Evolutionary conservation across 768 basidiomycete genomes (phyloP), one percentile per base, ranked within the genome.

Genomic region (Mycena rebaudengoi): DNA sequence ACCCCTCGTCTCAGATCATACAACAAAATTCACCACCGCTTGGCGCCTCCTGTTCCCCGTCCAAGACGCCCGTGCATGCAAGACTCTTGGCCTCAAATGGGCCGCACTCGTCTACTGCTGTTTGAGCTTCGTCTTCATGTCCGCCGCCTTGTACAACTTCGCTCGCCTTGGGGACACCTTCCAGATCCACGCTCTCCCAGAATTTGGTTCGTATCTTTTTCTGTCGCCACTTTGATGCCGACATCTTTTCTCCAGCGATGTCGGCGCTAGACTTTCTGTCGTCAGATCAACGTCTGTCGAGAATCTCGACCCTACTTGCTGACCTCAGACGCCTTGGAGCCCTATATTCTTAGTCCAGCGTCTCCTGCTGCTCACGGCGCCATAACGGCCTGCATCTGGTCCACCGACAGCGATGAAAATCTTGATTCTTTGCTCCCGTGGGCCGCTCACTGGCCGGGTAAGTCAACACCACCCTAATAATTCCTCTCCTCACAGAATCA

Each of bases 341-440:
- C 80, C 10, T 82, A 78, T 51, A 64, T 80, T 14, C 60, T 81
- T 20, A 73, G 66, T 64, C 70, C 68, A 7, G 45, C 62, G 32
- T 53, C 56, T 46, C 53, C 46, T 23, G 8, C 40, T 7, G 66
- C n/a, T n/a, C n/a, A 69, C 41, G 63, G 57, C 30, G 59, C 52
- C 32, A 70, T 83, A 20, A 80, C 85, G 0, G 86, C 85, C 35
- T 88, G 86, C 70, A 70, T 86, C 18, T 87, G 86, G 86, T 71
- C 76, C 14, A 65, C 74, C 13, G 82, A 83, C 46, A 54, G 48
- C 14, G 68, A 73, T 23, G 72, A 54, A 3, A 52, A 73, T 4
- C 20, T 86, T 16, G 75, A 77, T 16, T 54, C 68, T 16, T 63
- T 84, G 0, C 64, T 77, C 20, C 56, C 59, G 0, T 84, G 85